A percentile compares a stretch with the other conserved stretches of the same genome.
phyloP scores from a whole-genome alignment of 768 basidiomycete genomes.

The Cubamyces sp. region DNA sequence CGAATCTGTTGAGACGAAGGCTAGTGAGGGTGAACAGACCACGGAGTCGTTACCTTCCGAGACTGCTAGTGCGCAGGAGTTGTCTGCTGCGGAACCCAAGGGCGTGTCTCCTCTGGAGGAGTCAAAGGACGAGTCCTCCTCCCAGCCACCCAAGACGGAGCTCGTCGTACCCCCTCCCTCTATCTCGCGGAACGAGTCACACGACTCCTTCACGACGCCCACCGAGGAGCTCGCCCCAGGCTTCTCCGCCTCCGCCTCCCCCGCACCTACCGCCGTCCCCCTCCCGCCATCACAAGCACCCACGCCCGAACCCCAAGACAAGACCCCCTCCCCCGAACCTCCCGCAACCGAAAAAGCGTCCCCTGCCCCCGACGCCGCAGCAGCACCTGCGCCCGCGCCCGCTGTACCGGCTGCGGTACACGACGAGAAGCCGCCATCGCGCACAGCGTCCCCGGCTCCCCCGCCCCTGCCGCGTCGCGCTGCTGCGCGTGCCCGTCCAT shows the following conservation, averaged over 20 bases:
- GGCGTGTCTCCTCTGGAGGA: not conserved
- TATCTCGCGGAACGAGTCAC: constrained; percentile 21
- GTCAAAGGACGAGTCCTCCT: not conserved
- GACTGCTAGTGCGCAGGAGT: not conserved
- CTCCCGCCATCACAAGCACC: constrained; percentile 25
- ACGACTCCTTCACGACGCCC: constrained; percentile 33
- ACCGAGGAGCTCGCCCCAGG: constrained; percentile 28
- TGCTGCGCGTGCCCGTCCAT: constrained; percentile 51
- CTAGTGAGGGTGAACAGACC: not conserved
- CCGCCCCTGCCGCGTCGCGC: constrained; percentile 74
- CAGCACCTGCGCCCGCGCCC: not conserved
- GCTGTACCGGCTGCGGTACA: not conserved
- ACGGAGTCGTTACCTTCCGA: not conserved
- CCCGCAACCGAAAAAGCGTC: not conserved
- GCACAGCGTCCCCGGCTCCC: constrained; percentile 38
- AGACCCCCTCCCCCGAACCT: not conserved
- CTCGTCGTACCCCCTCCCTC: constrained; percentile 9
- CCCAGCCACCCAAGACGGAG: not conserved
- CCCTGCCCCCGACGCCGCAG: not conserved
- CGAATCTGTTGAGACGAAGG: not conserved
- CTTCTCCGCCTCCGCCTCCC: constrained; percentile 11
- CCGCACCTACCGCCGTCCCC: constrained; percentile 24
- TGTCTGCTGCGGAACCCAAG: not conserved
- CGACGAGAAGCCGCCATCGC: constrained; percentile 18
- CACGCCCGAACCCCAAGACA: constrained; percentile 21